Base-by-base conservation (phyloP, 805 yeast genomes). In the Candida ascalaphidarum region DNA sequence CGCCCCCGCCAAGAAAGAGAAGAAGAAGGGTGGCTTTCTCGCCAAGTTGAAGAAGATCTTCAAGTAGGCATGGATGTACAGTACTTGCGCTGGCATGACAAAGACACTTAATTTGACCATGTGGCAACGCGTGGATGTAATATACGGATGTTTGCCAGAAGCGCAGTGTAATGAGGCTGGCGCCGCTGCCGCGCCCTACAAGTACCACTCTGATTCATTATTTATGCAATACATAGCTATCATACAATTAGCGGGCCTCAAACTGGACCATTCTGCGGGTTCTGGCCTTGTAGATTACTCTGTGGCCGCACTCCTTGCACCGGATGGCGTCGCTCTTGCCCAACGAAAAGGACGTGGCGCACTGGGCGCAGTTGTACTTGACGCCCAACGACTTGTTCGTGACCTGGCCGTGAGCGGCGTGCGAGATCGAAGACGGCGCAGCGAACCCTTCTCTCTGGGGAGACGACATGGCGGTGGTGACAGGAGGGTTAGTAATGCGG, bases 241-340 rank as follows among this genome's bases (percentile, higher is more conserved):
- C 8, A 17, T 17, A 8, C 18, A 17, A 17, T 17, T 47, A 61
- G 41, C 65, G 54, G 18, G 62, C 63, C 44, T 63, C 66, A 33
- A 57, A 69, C 57, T 65, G 71, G 33, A 73, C 94, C 94, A 89
- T 84, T 67, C 97, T 77, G 69, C 88, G 83, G 27, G 97, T 89
- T 67, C 98, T 81, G 37, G 96, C 95, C 67, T 92, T 92, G 67
- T 89, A 84, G 38, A 92, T 67, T 35, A 92, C 96, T 64, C 98
- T 81, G 65, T 92, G 97, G 39, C 98, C 98, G 61, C 98, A 92
- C 44, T 88, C 95, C 61, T 86, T 88, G 65, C 98, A 92, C 65
- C 97, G 82, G 40, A 92, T 95, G 17, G 97, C 95, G 56, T 92
- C 98, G 43, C 82, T 84, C 61, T 89, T 85, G 30, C 85, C 78